These are phyloP conservation scores for Suzukiozyma palmioleophila DNA, from an alignment of 1,139 yeast genomes.

Conservation along the genomic window DNA sequence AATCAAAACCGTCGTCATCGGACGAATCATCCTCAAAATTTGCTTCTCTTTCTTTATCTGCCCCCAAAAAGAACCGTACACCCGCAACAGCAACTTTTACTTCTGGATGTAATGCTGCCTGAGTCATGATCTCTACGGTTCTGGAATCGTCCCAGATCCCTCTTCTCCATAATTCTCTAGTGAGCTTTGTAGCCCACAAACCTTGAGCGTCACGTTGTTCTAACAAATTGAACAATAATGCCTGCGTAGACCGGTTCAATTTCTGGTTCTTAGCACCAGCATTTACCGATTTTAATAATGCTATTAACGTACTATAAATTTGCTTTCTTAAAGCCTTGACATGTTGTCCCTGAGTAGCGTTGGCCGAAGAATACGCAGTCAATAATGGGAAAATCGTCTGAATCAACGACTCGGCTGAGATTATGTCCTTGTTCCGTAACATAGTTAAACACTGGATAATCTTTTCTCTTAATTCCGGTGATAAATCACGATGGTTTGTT, in stretches of 20 bases:
- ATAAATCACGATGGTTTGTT: conserved; percentile 73
- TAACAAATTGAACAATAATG: conserved; percentile 77
- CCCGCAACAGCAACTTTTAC: conserved; percentile 88
- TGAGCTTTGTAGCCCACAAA: conserved; percentile 92
- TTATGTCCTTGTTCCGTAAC: conserved; percentile 84
- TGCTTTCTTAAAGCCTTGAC: conserved; percentile 82
- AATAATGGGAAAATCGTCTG: conserved; percentile 86
- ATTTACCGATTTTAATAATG: conserved; percentile 76
- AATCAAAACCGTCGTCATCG: conserved; percentile 70
- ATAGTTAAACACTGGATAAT: conserved; percentile 84
- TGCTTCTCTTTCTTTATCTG: conserved; percentile 92
- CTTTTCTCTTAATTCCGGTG: conserved; percentile 86
- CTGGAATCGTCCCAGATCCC: conserved; percentile 98
- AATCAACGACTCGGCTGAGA: conserved; percentile 73
- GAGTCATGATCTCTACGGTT: conserved; percentile 94
- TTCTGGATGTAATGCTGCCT: conserved; percentile 86
- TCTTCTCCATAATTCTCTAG: conserved; percentile 94
- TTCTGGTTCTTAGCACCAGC: conserved; percentile 83
- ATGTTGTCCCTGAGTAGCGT: conserved; percentile 58
- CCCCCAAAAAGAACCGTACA: conserved; percentile 85
- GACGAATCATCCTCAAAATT: conserved; percentile 66
- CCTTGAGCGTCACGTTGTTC: conserved; percentile 81
- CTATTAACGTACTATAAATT: conserved; percentile 72
- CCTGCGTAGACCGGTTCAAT: conserved; percentile 85
- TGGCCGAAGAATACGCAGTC: conserved; percentile 41